Evolutionary conservation across 257 asterid species (phyloP).

Genomic region (Parsonsia alboflavescens): DNA sequence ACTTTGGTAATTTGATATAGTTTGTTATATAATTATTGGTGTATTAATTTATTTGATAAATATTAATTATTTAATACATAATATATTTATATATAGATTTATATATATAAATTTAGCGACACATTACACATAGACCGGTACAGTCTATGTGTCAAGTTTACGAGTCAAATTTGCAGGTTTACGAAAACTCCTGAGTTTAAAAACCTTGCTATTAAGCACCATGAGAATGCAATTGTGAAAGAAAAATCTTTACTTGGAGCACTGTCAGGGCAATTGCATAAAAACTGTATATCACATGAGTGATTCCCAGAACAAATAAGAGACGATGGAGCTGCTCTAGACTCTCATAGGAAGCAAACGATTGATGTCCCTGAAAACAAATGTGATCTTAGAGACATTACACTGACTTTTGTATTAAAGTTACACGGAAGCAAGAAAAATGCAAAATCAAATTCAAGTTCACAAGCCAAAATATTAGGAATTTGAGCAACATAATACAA

Average conservation of each 20-base stretch:
- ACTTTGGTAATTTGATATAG: too few species aligned
- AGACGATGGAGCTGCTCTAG: slow-evolving; percentile 94
- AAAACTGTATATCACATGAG: slow-evolving; percentile 80
- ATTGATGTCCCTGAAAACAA: slow-evolving; percentile 53
- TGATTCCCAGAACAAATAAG: slow-evolving; percentile 73
- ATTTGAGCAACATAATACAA: background rate
- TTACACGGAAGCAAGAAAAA: background rate
- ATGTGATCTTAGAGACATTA: background rate
- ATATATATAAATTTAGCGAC: too few species aligned
- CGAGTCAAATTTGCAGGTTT: too few species aligned
- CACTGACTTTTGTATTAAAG: background rate
- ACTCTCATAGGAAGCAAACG: slow-evolving; percentile 91
- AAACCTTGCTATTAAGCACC: too few species aligned
- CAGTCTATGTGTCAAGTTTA: too few species aligned
- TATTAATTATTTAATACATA: too few species aligned
- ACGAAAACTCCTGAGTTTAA: too few species aligned
- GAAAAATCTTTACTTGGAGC: slow-evolving; percentile 53
- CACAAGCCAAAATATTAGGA: background rate
- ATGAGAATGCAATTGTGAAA: slow-evolving; percentile 12
- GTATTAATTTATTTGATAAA: too few species aligned
- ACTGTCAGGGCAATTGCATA: slow-evolving; percentile 77
- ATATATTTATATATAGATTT: too few species aligned
- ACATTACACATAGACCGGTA: too few species aligned
- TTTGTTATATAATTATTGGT: too few species aligned
- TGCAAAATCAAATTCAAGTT: background rate